These are phyloP conservation scores for Adansonia digitata DNA, from an alignment of 345 rosid species.

Conservation along the genomic window DNA sequence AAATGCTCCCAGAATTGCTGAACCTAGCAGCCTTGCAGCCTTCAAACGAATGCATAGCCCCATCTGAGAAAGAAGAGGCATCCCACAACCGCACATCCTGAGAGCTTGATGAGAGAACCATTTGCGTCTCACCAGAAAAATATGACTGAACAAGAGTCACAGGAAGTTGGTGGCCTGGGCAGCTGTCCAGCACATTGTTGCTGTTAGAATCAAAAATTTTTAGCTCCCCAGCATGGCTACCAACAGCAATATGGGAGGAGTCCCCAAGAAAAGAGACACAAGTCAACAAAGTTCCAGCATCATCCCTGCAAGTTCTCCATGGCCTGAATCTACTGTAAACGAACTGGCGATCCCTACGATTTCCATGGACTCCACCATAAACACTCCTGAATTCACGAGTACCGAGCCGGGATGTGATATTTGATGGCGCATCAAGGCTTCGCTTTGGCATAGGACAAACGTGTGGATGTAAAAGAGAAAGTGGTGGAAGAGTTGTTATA, in stretches of 20 bases:
- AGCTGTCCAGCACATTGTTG: conserved; percentile 64
- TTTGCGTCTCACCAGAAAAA: conserved; percentile 52
- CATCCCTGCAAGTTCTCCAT: conserved; percentile 95
- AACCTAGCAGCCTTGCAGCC: conserved; percentile 89
- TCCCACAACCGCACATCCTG: conserved; percentile 90
- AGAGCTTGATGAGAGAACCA: conserved; percentile 82
- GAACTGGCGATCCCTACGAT: conserved; percentile 91
- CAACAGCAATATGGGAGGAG: conserved; percentile 78
- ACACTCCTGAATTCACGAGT: conserved; percentile 70
- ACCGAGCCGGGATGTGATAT: conserved; percentile 83
- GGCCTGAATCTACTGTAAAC: conserved; percentile 94
- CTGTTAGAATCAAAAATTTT: conserved; percentile 69
- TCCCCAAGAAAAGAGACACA: conserved; percentile 75
- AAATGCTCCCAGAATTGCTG: conserved; percentile 67
- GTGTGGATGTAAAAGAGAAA: conserved; percentile 89
- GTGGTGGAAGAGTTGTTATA: conserved; percentile 94
- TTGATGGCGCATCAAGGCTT: conserved; percentile 82
- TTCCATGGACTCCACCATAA: conserved; percentile 89
- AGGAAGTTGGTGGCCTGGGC: conserved; percentile 71
- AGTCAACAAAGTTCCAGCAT: conserved; percentile 68
- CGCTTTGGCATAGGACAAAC: conserved; percentile 95
- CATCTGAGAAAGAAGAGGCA: conserved; percentile 58
- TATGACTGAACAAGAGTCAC: conserved; percentile 68
- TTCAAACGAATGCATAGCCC: conserved; percentile 69
- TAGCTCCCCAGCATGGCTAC: conserved; percentile 82